Base-by-base conservation (phyloP, 331 rosid genomes). In the Acacia concinna region DNA sequence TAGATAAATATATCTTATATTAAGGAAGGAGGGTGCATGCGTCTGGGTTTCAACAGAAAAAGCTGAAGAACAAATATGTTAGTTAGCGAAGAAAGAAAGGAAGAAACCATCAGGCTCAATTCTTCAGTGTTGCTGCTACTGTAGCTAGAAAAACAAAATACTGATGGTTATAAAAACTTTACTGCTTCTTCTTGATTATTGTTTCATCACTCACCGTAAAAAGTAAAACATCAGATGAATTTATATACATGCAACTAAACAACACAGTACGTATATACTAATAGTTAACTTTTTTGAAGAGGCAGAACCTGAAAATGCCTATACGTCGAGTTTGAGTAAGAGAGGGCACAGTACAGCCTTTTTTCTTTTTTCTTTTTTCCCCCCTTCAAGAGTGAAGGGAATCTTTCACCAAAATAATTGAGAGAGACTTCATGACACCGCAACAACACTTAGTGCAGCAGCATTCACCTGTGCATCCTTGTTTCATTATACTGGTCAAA, bases 341-440 rank as follows among this genome's bases (percentile, higher is more conserved):
- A 57, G 70, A 64, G 75, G 7, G 59, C 30, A 38, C 41, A 38
- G 12, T 49, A 60, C 81, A 79, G 84, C 81, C 43, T 76, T 84
- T 54, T n/a, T n/a, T n/a, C n/a, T n/a, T n/a, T n/a, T n/a, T n/a
- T n/a, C n/a, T n/a, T n/a, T n/a, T 21, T 14, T 8, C 2, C 11
- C 68, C 23, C 57, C 43, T 70, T 80, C 66, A 83, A 68, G 43
- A 67, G 28, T 17, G 65, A 56, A 57, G 67, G 90, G 84, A 80
- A 88, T 78, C 84, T 77, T 38, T 81, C 54, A 57, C 47, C 80
- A 46, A 76, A 87, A 91, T 89, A 87, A 86, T 87, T 82, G 90
- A 82, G 79, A 67, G 10, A 56, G 35, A 66, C 51, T 68, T 67
- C 11, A 31, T 69, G 68, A 63, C 81, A 69, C 78, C 8, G 35